Percentiles rank a stretch among this genome's conserved stretches.
phyloP scores from a whole-genome alignment of 1,139 yeast genomes.

The Saccharomyces hybrid region DNA sequence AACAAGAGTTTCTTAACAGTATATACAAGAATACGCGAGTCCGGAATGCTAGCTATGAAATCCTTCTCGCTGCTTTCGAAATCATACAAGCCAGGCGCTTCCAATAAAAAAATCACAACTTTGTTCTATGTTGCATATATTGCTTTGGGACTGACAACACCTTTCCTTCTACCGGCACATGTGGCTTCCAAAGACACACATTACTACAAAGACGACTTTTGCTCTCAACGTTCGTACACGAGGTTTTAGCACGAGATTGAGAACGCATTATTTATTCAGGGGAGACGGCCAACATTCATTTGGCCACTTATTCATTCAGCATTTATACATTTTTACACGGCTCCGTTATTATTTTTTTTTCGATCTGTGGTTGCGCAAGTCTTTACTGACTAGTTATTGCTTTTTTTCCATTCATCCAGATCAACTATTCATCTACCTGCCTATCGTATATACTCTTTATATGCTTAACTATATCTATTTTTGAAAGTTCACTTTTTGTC shows the following conservation, averaged over 20 bases:
- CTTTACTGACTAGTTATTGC: no score
- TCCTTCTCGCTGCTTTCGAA: not conserved
- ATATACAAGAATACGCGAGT: not conserved
- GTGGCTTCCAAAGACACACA: conserved; percentile 8
- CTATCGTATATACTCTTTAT: not conserved
- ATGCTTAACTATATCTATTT: not conserved
- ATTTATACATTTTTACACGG: not conserved
- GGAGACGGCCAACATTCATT: not conserved
- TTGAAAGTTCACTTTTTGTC: not conserved
- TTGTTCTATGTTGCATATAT: conserved; percentile 15
- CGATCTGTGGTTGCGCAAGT: not conserved
- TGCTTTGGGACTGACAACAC: conserved; percentile 24
- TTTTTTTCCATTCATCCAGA: not conserved
- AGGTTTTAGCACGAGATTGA: conserved; percentile 9
- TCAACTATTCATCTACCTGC: not conserved
- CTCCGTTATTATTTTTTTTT: not conserved
- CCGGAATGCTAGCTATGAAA: not conserved
- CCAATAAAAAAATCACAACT: not conserved
- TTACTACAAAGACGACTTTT: conserved; percentile 9
- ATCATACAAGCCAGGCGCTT: not conserved
- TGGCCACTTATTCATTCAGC: not conserved
- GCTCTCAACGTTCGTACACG: not conserved
- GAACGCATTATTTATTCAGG: conserved; percentile 3
- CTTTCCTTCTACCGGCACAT: conserved; percentile 26
- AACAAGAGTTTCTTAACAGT: no score